phyloP scores from a whole-genome alignment of 768 basidiomycete genomes.

The Suillus fuscotomentosus region DNA sequence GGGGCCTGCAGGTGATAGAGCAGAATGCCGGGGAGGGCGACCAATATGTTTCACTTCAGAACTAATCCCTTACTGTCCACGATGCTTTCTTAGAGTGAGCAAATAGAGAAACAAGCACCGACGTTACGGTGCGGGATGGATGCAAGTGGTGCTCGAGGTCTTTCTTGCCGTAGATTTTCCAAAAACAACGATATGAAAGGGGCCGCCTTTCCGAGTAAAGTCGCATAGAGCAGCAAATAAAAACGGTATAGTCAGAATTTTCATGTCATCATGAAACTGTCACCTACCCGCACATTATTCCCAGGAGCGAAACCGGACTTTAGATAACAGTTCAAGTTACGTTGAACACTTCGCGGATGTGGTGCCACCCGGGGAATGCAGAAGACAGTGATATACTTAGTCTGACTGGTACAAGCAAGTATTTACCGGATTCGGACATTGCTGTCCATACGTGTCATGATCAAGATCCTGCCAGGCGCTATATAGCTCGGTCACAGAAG shows the following conservation, averaged over 20 bases:
- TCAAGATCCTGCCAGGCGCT: background rate
- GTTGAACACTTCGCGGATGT: background rate
- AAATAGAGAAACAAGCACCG: background rate
- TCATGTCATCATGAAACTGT: background rate
- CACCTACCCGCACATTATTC: background rate
- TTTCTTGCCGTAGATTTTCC: background rate
- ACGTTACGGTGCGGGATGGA: background rate
- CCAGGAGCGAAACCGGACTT: background rate
- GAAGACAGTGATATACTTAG: background rate
- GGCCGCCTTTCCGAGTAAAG: background rate
- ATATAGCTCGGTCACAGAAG: background rate
- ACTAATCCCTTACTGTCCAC: background rate
- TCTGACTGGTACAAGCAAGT: background rate
- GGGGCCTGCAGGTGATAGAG: background rate
- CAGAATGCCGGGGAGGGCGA: background rate
- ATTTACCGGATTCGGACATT: background rate
- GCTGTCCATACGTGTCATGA: background rate
- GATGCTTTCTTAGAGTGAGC: too few species aligned
- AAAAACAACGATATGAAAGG: background rate
- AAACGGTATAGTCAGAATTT: background rate
- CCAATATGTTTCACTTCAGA: too few species aligned
- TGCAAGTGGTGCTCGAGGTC: too few species aligned
- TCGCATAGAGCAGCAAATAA: background rate
- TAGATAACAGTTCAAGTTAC: background rate
- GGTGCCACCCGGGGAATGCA: background rate